Evolutionary conservation across 2,329 filamentous ascomycete genomes (phyloP), one percentile per base, ranked within the genome.

Genomic region (Fusarium transvaalense): DNA sequence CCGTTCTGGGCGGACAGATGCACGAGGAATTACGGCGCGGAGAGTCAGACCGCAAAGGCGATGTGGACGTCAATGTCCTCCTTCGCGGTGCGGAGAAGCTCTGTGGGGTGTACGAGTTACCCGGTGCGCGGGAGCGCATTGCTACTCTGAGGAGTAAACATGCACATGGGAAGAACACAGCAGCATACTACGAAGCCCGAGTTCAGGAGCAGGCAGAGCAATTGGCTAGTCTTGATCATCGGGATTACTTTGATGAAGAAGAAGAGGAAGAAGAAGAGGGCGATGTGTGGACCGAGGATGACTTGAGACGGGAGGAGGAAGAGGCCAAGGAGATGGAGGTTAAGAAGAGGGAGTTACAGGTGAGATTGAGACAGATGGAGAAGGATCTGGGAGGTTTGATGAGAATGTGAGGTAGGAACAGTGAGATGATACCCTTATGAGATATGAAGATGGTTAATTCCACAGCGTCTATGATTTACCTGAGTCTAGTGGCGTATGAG

Each of bases 1-100:
- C 94, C 10, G 94, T 98, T 0, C 82, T 98, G 10, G 96, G 96
- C 7, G 91, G 90, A 1, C 92, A 97, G 70, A 88, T 98, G 78
- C 93, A 97, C 78, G 89, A 92, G 45, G 88, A 92, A 77, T 93
- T 97, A 82, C 67, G 88, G 80, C 66, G 84, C 76, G 86, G 84
- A 47, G 86, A 86, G 45, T 82, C 81, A 41, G 77, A 79, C 60
- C 75, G 76, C 54, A 76, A 85, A 66, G 91, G 90, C 12, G 93
- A 97, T 25, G 85, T 97, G 4, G 93, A 98, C 78, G 89, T 98
- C 5, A 92, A 97, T 74, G 85, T 97, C 2, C 81, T 99, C 31
- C 84, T 99, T 23, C 85, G 88, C 54, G 94, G 95, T 1, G 95
- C 94, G 1, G 94, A 97, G 83, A 97, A 94, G 83, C 86, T 98